Evolutionary conservation across 805 yeast species (phyloP), one percentile per base, ranked within the genome.

Genomic region (Clavispora carvajalis): DNA sequence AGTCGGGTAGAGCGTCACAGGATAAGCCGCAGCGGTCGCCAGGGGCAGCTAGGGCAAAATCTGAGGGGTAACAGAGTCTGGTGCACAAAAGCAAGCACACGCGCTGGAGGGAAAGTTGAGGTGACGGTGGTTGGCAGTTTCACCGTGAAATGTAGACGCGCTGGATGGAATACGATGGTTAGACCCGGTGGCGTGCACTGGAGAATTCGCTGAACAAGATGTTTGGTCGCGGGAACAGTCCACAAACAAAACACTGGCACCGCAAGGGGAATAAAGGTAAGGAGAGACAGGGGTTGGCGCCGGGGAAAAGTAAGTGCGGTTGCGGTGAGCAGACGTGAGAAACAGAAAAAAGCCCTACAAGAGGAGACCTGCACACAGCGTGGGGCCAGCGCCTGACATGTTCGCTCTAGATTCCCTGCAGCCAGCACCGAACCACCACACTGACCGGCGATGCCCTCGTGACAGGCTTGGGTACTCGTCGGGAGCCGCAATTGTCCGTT

Each of bases 321-420:
- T 6, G 19, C 12, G 30, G 19, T 15, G 31, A 28, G 16, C 2
- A 5, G 29, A 5, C 6, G 18, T 28, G 31, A 28, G 31, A 28
- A 24, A 28, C 31, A 10, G 16, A 18, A 39, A 28, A 34, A 34
- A 28, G 31, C 31, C 31, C 16, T 15, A 16, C 31, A 33, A 33
- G 29, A 35, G 22, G 33, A 17, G 16, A 24, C 19, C 21, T 25
- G 37, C 29, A 39, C 23, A 28, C 22, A 39, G 9, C 35, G 7
- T 5, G 26, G 23, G 22, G 23, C 40, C 39, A 39, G 30, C 39
- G 22, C 31, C 18, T 17, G 7, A 24, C 7, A 12, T 12, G 30
- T 16, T 8, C 31, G 31, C 31, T 28, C 31, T 28, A 28, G 31
- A 28, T 16, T 28, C 19, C 19, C 31, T 16, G 31, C 19, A 28